phyloP scores from a whole-genome alignment of 495 filamentous ascomycete species.

The Xylaria longipes region DNA sequence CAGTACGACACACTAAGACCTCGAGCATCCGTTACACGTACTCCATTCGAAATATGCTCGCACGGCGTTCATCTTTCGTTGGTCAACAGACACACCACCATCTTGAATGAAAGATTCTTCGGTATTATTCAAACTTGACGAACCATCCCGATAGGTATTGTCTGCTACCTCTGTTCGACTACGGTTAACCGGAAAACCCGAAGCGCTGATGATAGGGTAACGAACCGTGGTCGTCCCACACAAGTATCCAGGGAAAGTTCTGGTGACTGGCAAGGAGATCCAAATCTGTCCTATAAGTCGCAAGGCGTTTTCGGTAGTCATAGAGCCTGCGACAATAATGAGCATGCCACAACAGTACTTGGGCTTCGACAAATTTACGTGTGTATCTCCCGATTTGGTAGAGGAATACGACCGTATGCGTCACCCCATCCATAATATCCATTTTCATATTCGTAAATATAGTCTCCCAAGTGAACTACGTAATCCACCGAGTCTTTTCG shows the following conservation, averaged over 20 bases:
- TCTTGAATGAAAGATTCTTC: slow-evolving; percentile 65
- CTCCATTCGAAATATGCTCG: slow-evolving; percentile 73
- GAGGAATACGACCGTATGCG: slow-evolving; percentile 58
- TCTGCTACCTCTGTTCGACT: slow-evolving; percentile 62
- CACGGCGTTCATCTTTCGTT: slow-evolving; percentile 72
- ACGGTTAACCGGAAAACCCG: neutral
- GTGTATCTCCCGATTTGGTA: slow-evolving; percentile 58
- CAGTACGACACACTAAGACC: slow-evolving; percentile 8
- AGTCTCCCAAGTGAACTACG: slow-evolving; percentile 69
- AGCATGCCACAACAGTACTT: neutral
- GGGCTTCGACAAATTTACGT: slow-evolving; percentile 34
- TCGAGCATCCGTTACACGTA: slow-evolving; percentile 34
- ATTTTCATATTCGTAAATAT: slow-evolving; percentile 67
- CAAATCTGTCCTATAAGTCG: slow-evolving; percentile 64
- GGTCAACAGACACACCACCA: slow-evolving; percentile 66
- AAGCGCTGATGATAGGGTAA: neutral
- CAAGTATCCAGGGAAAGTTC: slow-evolving; percentile 67
- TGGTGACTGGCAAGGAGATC: slow-evolving; percentile 61
- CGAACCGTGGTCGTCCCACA: slow-evolving; percentile 71
- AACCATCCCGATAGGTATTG: slow-evolving; percentile 65
- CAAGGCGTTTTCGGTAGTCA: slow-evolving; percentile 66
- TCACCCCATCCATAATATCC: slow-evolving; percentile 64
- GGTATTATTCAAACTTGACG: slow-evolving; percentile 64
- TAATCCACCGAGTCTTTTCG: slow-evolving; percentile 70
- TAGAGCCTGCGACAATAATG: slow-evolving; percentile 44